These are phyloP conservation scores for Fistulinella prunicolor DNA, from an alignment of 768 basidiomycete genomes.

Conservation along the genomic window DNA sequence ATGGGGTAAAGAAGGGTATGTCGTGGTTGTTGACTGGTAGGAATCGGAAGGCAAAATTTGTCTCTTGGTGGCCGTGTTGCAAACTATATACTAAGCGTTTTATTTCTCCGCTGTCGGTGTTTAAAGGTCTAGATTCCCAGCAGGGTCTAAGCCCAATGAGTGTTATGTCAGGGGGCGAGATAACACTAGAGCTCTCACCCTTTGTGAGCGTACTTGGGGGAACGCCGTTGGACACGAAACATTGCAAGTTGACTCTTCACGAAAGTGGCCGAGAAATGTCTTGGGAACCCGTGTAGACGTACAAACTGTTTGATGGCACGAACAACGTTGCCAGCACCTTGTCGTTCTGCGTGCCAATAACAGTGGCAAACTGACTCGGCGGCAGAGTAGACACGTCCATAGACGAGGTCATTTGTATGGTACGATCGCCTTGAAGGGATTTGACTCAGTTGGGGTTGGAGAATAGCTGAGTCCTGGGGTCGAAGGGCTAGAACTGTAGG, in stretches of 20 bases:
- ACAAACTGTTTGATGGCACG: slow-evolving; percentile 15
- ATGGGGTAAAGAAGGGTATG: too few relatives aligned
- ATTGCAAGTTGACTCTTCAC: slow-evolving; percentile 12
- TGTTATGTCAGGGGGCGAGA: too few relatives aligned
- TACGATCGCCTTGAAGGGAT: slow-evolving; percentile 53
- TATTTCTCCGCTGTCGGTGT: too few relatives aligned
- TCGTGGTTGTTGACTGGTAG: too few relatives aligned
- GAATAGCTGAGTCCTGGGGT: slow-evolving; percentile 59
- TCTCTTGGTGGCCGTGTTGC: too few relatives aligned
- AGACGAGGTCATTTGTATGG: slow-evolving; percentile 54
- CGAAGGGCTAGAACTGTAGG: slow-evolving; percentile 39
- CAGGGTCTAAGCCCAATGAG: too few relatives aligned
- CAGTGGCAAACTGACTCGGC: slow-evolving; percentile 37
- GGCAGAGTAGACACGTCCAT: slow-evolving; percentile 42
- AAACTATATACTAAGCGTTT: too few relatives aligned
- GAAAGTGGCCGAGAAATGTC: slow-evolving; percentile 6
- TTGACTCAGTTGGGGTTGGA: slow-evolving; percentile 58
- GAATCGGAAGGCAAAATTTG: too few relatives aligned
- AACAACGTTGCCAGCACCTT: slow-evolving; percentile 23
- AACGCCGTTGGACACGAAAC: slow-evolving; percentile 13
- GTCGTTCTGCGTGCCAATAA: slow-evolving; percentile 34
- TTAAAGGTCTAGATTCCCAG: too few relatives aligned
- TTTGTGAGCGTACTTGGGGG: too few relatives aligned
- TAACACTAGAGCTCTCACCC: too few relatives aligned
- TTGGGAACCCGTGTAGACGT: slow-evolving; percentile 20